Conservation (phyloP, 2,329 filamentous ascomycete species). For the Pezicula neosporulosa region DNA sequence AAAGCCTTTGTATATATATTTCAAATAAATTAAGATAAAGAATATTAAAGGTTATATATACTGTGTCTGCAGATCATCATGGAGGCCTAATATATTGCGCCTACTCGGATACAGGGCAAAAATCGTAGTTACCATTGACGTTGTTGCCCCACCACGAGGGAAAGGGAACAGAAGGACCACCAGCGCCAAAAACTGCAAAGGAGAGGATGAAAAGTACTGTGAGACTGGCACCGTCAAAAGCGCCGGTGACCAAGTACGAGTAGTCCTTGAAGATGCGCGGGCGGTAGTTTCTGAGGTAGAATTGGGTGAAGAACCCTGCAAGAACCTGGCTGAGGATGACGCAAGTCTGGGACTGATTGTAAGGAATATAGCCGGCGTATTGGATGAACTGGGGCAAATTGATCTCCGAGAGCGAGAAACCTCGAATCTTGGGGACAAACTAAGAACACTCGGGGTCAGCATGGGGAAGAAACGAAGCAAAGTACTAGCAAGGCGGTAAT, state of each 20-base stretch:
- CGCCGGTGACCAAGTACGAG: constrained; percentile 37
- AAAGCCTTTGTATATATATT: too few species aligned
- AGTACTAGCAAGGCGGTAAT: constrained; percentile 1
- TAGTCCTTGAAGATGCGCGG: constrained; percentile 37
- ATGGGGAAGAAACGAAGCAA: too few species aligned
- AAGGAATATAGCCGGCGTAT: constrained; percentile 51
- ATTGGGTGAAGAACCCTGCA: constrained; percentile 39
- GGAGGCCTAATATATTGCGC: too few species aligned
- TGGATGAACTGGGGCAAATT: constrained; percentile 53
- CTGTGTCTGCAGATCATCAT: too few species aligned
- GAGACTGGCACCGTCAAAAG: constrained; percentile 36
- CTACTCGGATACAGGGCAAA: constrained; percentile 12
- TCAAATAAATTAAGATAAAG: too few species aligned
- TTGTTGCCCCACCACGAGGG: constrained; percentile 35
- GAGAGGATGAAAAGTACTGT: constrained; percentile 37
- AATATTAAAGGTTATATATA: too few species aligned
- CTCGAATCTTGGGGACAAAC: constrained; percentile 44
- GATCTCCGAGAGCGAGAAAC: constrained; percentile 38
- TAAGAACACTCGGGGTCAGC: constrained; percentile 14
- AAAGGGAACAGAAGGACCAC: constrained; percentile 32
- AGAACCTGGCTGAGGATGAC: constrained; percentile 44
- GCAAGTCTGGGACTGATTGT: constrained; percentile 52
- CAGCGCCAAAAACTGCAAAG: constrained; percentile 41
- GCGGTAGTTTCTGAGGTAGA: constrained; percentile 33
- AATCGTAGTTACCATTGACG: constrained; percentile 20